Evolutionary conservation across 169 alveolate genomes (phyloP).

Genomic region (Cryptosporidium canis): DNA sequence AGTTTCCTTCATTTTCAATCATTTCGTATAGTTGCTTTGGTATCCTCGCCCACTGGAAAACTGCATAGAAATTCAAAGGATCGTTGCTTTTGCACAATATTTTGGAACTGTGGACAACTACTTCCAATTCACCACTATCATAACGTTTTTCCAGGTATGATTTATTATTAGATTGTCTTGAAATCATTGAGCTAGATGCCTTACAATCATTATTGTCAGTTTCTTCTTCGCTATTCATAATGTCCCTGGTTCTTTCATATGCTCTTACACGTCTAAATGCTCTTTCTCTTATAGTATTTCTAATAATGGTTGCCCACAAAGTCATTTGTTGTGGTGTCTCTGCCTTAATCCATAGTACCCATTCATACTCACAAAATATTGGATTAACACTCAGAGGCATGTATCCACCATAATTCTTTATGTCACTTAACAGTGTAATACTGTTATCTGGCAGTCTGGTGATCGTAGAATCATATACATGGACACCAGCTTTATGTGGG

Average conservation of each 20-base stretch:
- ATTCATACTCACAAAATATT: constrained; percentile 65
- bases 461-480: constrained; percentile 57
- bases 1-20: constrained; percentile 72
- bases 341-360: constrained; percentile 68
- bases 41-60: constrained; percentile 70
- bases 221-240: constrained; percentile 57
- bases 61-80: constrained; percentile 42
- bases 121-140: constrained; percentile 71
- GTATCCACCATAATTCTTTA: constrained; percentile 62
- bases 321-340: constrained; percentile 72
- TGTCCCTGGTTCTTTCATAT: constrained; percentile 63
- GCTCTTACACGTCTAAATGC: constrained; percentile 72
- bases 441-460: constrained; percentile 69
- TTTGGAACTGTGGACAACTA: constrained; percentile 48
- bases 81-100: constrained; percentile 41
- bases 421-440: constrained; percentile 20
- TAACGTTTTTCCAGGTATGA: constrained; percentile 43
- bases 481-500: constrained; percentile 71
- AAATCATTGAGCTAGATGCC: constrained; percentile 26
- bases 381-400: constrained; percentile 60
- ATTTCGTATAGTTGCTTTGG: constrained; percentile 60
- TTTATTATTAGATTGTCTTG: not conserved
- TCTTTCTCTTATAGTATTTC: constrained; percentile 64
- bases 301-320: constrained; percentile 71
- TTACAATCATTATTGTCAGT: constrained; percentile 51